phyloP scores from a whole-genome alignment of 108 stramenopile species.

The Asterionellopsis glacialis region DNA sequence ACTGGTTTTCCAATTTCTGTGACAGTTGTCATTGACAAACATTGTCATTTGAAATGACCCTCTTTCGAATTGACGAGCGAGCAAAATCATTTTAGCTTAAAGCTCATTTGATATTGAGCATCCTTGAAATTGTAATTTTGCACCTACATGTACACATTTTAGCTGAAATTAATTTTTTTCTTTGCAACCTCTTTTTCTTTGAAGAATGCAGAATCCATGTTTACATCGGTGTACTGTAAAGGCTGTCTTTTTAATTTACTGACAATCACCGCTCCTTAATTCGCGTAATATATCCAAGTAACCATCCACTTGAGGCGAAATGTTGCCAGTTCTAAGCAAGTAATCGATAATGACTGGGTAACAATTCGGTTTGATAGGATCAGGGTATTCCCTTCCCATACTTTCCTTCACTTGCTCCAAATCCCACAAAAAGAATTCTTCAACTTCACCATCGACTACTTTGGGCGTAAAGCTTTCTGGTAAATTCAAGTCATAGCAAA shows the following conservation, averaged over 20 bases:
- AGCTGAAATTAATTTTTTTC: no score
- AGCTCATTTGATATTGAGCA: no score
- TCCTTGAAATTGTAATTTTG: no score
- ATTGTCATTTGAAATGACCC: no score
- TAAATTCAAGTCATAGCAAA: slow-evolving; percentile 79
- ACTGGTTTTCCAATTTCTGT: no score
- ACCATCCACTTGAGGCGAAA: slow-evolving; percentile 61
- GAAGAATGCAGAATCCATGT: no score
- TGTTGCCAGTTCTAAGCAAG: slow-evolving; percentile 48
- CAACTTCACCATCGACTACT: slow-evolving; percentile 87
- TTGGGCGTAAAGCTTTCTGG: slow-evolving; percentile 66
- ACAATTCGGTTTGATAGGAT: slow-evolving; percentile 91
- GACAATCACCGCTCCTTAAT: slow-evolving; percentile 68
- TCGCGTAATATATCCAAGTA: slow-evolving; percentile 74
- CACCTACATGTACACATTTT: no score
- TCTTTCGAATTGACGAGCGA: no score
- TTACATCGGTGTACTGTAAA: no score
- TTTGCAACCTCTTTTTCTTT: no score
- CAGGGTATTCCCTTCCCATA: slow-evolving; percentile 47
- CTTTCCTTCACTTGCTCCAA: slow-evolving; percentile 53
- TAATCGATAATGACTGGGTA: slow-evolving; percentile 84
- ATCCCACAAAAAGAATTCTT: slow-evolving; percentile 72
- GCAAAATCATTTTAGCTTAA: no score
- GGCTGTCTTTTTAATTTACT: slow-evolving; percentile 10
- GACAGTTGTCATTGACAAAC: no score